Base-by-base conservation (phyloP, 495 filamentous ascomycete species). In the Neurospora terricola region DNA sequence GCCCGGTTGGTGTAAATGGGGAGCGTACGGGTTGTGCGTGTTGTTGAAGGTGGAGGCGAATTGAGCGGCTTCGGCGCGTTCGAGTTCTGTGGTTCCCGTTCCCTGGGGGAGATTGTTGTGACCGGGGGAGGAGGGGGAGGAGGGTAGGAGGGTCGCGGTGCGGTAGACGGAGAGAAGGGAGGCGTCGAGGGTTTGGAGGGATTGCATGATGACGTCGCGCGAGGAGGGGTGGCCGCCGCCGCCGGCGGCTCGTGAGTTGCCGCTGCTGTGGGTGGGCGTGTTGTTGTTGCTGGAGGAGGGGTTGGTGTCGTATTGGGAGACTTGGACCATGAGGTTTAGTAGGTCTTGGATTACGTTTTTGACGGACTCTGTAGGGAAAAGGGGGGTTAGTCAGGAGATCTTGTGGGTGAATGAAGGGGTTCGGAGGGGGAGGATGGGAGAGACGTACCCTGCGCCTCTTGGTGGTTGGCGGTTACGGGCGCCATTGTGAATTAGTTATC, bases 291-390 rank as follows among this genome's bases (percentile, higher is more conserved):
- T 30, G 0, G 54, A 66, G 14, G 54, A 66, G 8, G 54, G 54
- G 54, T 66, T 66, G 74, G 90, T 86, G 81, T 93, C 91, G 82
- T 93, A 91, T 69, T 90, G 87, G 39, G 89, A 86, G 38, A 90
- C 88, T 82, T 94, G 91, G 38, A 88, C 86, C 77, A 90, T 88
- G 73, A 97, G 86, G 78, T 94, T 89, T 85, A 92, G 97, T 69
- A 98, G 90, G 77, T 94, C 91, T 78, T 96, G 92, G 80, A 98
- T 94, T 48, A 94, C 86, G 76, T 87, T 84, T 73, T 92, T 91
- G 80, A 92, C 82, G 76, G 88, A 85, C 54, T 86, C 89, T 90
- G 77, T 10, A 3, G 48, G 38, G 30, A 11, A 27, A 34, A 0
- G 21, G 27, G 70, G 34, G 34, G 78, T 79, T 72, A 76, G 74